phyloP scores from a whole-genome alignment of 176 grass and related monocot genomes.

The Oryza meridionalis region DNA sequence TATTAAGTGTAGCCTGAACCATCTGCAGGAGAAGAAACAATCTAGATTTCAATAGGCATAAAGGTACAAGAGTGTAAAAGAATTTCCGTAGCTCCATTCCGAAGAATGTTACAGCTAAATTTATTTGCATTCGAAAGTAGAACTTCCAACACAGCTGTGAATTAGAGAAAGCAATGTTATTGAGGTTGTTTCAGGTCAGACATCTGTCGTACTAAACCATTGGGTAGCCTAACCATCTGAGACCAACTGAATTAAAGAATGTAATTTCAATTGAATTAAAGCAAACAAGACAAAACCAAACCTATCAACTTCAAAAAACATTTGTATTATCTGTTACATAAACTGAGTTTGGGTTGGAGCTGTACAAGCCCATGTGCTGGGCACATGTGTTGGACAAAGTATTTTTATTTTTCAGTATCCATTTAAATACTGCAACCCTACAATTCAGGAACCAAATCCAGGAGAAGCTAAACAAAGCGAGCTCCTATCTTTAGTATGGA shows the following conservation, averaged over 20 bases:
- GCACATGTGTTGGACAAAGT: slow-evolving; percentile 3
- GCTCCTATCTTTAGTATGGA: not conserved
- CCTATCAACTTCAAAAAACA: not conserved
- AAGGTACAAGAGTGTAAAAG: not conserved
- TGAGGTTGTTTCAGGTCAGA: slow-evolving; percentile 28
- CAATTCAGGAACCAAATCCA: slow-evolving; percentile 9
- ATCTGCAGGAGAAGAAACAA: slow-evolving; percentile 62
- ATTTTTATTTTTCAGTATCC: slow-evolving; percentile 23
- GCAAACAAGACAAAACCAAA: slow-evolving; percentile 10
- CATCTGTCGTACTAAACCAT: slow-evolving; percentile 6
- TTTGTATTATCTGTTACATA: slow-evolving; percentile 13
- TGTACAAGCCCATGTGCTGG: slow-evolving; percentile 8
- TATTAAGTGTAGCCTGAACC: slow-evolving; percentile 80
- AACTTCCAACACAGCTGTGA: not conserved
- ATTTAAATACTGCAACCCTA: slow-evolving; percentile 27
- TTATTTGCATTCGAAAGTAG: not conserved
- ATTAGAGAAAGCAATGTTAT: slow-evolving; percentile 12
- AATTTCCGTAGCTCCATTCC: not conserved
- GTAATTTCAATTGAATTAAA: not conserved
- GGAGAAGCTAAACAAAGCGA: not conserved
- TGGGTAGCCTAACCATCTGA: slow-evolving; percentile 12
- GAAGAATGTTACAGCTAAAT: slow-evolving; percentile 9
- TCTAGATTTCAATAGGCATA: slow-evolving; percentile 25
- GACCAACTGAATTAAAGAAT: not conserved
- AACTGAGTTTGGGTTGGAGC: slow-evolving; percentile 21